Evolutionary conservation across 2,329 filamentous ascomycete genomes (phyloP), one percentile per base, ranked within the genome.

Genomic region (Teratosphaeria zuluensis): DNA sequence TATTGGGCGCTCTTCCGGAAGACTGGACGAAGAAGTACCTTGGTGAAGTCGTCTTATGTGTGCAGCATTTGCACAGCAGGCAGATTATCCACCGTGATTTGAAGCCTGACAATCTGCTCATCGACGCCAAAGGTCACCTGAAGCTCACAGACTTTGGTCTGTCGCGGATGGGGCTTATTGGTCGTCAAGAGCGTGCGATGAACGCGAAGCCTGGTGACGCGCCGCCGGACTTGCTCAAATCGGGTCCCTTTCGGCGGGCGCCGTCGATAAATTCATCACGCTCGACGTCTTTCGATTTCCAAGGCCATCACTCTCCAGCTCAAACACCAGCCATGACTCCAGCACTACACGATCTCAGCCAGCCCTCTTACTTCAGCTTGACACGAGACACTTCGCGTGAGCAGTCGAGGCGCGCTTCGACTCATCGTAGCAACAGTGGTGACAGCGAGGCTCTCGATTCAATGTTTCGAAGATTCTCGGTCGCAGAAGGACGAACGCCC

Each of bases 21-120:
- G 92, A 97, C 65, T 99, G 95, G 95, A 91, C 90, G 3, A 95
- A 95, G 77, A 97, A 96, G 72, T 99, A 99, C 70, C 81, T 97
- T 46, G 94, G 90, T 2, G 94, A 99, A 75, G 92, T 99, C 52
- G 87, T 99, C 56, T 81, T 97, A n/a, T 94, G 95, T 19, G 90
- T 99, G 42, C 91, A 99, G 72, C 92, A 99, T 77, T 80, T 99
- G 53, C 94, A 99, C 75, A 90, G 87, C 70, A 85, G 92, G 60
- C 90, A 92, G 60, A 96, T 99, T 70, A 92, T 99, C 52, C 95
- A 99, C 75, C 88, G 94, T 68, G 94, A 99, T 70, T 76, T 99
- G 61, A 99, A 99, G 74, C 94, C 94, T 0, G 94, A 99, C 72
- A 99, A 99, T 70, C 81, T 99, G 33, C 81, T 99, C 56, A 99